These are phyloP conservation scores for Sporisorium scitamineum DNA, from an alignment of 1,284 basidiomycete species.

Conservation along the genomic window DNA sequence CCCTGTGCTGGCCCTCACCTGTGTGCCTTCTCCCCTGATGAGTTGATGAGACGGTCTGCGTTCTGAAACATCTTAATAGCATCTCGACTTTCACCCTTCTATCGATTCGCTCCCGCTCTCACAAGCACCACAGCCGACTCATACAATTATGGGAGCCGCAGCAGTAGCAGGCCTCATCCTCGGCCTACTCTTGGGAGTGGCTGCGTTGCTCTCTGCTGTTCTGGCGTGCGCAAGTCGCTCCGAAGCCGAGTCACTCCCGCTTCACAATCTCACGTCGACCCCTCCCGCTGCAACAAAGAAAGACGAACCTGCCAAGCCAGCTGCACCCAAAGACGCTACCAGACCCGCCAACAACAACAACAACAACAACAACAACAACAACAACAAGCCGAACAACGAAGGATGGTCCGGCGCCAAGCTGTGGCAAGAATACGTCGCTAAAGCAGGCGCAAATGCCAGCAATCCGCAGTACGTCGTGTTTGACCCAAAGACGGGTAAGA, in stretches of 20 bases:
- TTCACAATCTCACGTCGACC: conserved; percentile 19
- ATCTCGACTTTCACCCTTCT: not conserved
- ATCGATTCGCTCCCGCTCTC: not conserved
- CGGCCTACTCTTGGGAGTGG: conserved; percentile 25
- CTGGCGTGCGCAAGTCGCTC: conserved; percentile 30
- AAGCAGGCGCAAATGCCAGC: not conserved
- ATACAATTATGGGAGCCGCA: conserved; percentile 26
- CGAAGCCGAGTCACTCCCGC: conserved; percentile 21
- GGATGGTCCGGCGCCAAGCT: conserved; percentile 36
- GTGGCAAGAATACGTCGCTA: conserved; percentile 25
- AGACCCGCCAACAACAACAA: conserved; percentile 7
- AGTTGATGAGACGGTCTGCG: not conserved
- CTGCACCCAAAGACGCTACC: not conserved
- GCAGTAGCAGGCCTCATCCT: conserved; percentile 37
- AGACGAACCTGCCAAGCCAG: not conserved
- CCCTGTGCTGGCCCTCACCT: not conserved
- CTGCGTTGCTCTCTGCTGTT: conserved; percentile 24
- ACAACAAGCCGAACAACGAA: not conserved
- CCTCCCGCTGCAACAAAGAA: conserved; percentile 6
- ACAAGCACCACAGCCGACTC: not conserved
- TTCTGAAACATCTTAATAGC: not conserved
- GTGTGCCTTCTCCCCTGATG: not conserved
- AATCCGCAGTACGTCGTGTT: conserved; percentile 38
- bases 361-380: not conserved
- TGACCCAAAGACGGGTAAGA: conserved; percentile 29